Evolutionary conservation across 345 rosid genomes (phyloP), one percentile per base, ranked within the genome.

Genomic region (Bruguiera parviflora): DNA sequence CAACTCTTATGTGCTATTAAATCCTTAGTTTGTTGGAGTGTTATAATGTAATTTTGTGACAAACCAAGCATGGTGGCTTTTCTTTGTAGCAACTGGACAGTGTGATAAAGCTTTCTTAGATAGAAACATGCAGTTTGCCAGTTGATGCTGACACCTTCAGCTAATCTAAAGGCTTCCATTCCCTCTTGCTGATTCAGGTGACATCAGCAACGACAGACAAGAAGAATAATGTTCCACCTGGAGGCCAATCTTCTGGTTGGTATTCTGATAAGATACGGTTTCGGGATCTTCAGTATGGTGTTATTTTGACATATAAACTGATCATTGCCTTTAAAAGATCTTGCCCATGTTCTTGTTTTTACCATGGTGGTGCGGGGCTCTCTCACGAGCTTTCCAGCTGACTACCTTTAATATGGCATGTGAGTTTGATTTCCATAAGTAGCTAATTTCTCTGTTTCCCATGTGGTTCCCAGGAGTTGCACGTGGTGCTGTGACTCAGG

Each of bases 181-280:
- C 51, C 62, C 32, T 43, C 72, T 58, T 70, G 63, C 64, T 71
- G 71, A 15, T 78, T 37, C 78, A 86, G 88, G 83, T 58, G 58
- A 65, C 86, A 13, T 63, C 86, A 22, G 92, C 79, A 69, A 53
- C 74, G 61, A 71, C 78, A 13, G 86, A 77, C 71, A 85, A 67
- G 71, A 85, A 67, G 71, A 57, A 81, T 20, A 70, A 53, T 74
- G 74, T 64, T 29, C 77, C 77, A 58, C 68, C 79, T 27, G 81
- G 82, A 49, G 82, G 78, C 52, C 89, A 84, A 81, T 79, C 91
- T 53, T 76, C 89, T 37, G 93, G 98, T 85, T 78, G 82, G 86
- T 81, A 61, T 65, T 52, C 11, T 46, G 39, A 31, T 56, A 5
- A 1, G 63, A 16, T 58, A 13, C 13, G 21, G 31, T 31, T 16